A percentile compares a stretch with the other conserved stretches of the same genome.
These are phyloP conservation scores for Alternaria tenuissima DNA, from an alignment of 2,329 filamentous ascomycete species.

Conservation along the genomic window DNA sequence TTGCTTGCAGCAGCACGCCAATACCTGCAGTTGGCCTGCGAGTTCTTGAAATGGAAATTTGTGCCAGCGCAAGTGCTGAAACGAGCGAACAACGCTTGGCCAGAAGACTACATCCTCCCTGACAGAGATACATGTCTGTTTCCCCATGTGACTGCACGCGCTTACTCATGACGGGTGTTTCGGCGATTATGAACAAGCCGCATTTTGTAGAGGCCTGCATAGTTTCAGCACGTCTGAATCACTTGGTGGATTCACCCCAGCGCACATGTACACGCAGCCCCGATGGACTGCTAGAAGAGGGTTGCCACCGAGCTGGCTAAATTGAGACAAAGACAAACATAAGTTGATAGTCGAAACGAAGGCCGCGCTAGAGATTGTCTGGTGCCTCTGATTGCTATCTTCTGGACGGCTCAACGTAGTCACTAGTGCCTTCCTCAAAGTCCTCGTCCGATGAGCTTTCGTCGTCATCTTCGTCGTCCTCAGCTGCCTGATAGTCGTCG, in stretches of 20 bases:
- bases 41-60: neutral
- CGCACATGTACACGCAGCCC: neutral
- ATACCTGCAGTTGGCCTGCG: neutral
- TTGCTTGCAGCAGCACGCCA: neutral
- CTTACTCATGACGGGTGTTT: neutral
- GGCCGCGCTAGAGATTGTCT: neutral
- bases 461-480: conserved; percentile 21
- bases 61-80: neutral
- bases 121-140: neutral
- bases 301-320: neutral
- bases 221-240: neutral
- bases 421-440: conserved; percentile 18
- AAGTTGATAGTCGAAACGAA: neutral
- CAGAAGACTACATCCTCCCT: neutral
- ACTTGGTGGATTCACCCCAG: neutral
- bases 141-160: neutral
- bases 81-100: neutral
- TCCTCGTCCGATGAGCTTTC: neutral
- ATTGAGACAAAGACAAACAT: neutral
- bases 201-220: neutral
- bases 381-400: conserved; percentile 8
- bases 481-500: conserved; percentile 27
- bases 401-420: conserved; percentile 23
- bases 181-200: neutral
- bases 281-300: neutral